Evolutionary conservation across 768 basidiomycete species (phyloP), one percentile per base, ranked within the genome.

Genomic region (Podaxis sp.): DNA sequence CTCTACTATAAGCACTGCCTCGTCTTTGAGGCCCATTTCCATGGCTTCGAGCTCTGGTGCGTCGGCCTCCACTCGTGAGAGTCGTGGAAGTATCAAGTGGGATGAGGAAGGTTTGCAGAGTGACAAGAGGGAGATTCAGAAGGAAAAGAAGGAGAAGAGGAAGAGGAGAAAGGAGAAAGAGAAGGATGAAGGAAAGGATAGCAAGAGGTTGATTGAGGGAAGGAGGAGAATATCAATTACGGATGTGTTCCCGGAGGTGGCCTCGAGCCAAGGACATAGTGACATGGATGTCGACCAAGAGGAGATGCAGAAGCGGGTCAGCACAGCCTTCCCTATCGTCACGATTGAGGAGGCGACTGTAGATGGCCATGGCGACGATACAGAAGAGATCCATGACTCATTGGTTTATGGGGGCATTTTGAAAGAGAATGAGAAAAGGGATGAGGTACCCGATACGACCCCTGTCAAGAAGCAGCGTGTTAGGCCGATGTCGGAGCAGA

Each of bases 401-500:
- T 54, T 67, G 50, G 67, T 61, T n/a, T 66, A 61, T 55, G 56
- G 63, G 25, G 65, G 53, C 5, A 66, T 55, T 35, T 65, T 57
- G 18, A 60, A 54, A 23, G 63, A 62, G 23, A 52, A 61, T 38
- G 63, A 62, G 37, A 61, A 64, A 59, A 65, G 37, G 40, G 68
- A 64, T 27, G 59, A 25, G 27, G 54, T 14, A 54, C 63, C 52
- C 23, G 58, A 66, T 1, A 66, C 68, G 36, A 84, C 82, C 18
- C 81, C 81, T 1, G 67, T 75, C 35, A 82, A 79, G 72, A 77
- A 76, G 50, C 69, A 75, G 0, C 77, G 88, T 10, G 72, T 75
- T 1, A 75, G 90, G 13, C 89, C 89, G 0, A 63, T 85, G 55
- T 87, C 87, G 0, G 91, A 92, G 67, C 86, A 87, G 69, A 69